Evolutionary conservation across 2,329 filamentous ascomycete species (phyloP).

Genomic region (Alternaria alternata): DNA sequence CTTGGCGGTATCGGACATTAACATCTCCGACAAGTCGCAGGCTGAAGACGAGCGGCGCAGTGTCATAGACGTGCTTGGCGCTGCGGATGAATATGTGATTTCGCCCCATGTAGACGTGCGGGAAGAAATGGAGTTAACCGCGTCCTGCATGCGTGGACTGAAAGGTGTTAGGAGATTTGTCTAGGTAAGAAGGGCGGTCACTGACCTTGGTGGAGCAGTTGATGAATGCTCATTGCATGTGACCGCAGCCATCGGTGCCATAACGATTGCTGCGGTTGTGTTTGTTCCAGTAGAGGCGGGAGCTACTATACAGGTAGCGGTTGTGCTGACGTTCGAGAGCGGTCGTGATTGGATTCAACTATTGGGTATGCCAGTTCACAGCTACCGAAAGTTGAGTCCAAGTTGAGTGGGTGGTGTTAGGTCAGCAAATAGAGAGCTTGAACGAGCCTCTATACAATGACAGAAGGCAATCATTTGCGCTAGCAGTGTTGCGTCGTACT

Average conservation of each 20-base stretch:
- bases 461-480: background rate
- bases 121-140: background rate
- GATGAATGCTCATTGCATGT: background rate
- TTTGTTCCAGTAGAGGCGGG: accelerated
- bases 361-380: background rate
- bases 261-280: background rate
- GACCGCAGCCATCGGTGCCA: background rate
- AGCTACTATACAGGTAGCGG: background rate
- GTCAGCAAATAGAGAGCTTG: background rate
- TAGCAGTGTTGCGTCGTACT: background rate
- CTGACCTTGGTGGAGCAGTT: background rate
- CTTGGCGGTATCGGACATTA: background rate
- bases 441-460: background rate
- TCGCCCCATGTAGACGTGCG: background rate
- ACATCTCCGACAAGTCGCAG: background rate
- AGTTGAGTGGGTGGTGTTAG: background rate
- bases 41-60: background rate
- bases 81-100: background rate
- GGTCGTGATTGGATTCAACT: too few relatives aligned
- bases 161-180: background rate
- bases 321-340: background rate
- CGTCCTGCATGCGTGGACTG: background rate
- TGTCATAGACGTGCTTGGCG: background rate
- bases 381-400: background rate
- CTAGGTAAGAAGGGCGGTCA: background rate